A percentile compares a stretch with the other conserved stretches of the same genome.
These are phyloP conservation scores for Skeletonema costatum DNA, from an alignment of 108 stramenopile species.

Conservation along the genomic window DNA sequence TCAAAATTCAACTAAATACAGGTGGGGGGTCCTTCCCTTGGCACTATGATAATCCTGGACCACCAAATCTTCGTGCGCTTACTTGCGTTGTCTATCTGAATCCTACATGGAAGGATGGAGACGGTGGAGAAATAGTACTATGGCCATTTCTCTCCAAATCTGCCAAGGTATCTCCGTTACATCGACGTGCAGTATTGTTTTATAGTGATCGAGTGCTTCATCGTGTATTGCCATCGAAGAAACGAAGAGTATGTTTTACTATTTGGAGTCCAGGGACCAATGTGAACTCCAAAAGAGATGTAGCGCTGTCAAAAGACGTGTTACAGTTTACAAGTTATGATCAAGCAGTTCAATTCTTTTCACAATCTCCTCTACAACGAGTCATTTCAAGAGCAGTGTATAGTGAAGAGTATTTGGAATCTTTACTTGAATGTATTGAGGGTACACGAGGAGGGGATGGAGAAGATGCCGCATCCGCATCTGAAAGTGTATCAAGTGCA, in stretches of 20 bases:
- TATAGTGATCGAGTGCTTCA: conserved; percentile 37
- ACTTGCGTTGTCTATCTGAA: conserved; percentile 53
- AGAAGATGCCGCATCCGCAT: not conserved
- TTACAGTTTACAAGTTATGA: conserved; percentile 37
- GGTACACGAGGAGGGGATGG: not conserved
- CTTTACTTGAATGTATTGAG: conserved; percentile 31
- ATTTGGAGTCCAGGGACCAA: conserved; percentile 23
- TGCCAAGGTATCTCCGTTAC: conserved; percentile 23
- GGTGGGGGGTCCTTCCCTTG: conserved; percentile 35
- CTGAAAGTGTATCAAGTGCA: not conserved
- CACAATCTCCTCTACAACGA: conserved; percentile 20
- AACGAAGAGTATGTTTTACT: conserved; percentile 27
- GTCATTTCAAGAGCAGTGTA: conserved; percentile 41
- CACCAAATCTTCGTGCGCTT: conserved; percentile 38
- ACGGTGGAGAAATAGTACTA: conserved; percentile 42
- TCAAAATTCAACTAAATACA: conserved; percentile 36
- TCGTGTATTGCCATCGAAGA: conserved; percentile 32
- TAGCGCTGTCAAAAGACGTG: conserved; percentile 17
- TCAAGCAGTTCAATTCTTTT: conserved; percentile 33
- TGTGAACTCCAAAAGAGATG: conserved; percentile 24
- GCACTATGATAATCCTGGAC: conserved; percentile 46
- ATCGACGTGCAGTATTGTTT: conserved; percentile 37
- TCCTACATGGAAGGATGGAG: conserved; percentile 40
- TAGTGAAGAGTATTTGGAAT: conserved; percentile 33
- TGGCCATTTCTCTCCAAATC: conserved; percentile 29